A percentile compares a stretch with the other conserved stretches of the same genome.
phyloP scores from a whole-genome alignment of 2,329 filamentous ascomycete genomes.

The Pseudogymnoascus sp. region DNA sequence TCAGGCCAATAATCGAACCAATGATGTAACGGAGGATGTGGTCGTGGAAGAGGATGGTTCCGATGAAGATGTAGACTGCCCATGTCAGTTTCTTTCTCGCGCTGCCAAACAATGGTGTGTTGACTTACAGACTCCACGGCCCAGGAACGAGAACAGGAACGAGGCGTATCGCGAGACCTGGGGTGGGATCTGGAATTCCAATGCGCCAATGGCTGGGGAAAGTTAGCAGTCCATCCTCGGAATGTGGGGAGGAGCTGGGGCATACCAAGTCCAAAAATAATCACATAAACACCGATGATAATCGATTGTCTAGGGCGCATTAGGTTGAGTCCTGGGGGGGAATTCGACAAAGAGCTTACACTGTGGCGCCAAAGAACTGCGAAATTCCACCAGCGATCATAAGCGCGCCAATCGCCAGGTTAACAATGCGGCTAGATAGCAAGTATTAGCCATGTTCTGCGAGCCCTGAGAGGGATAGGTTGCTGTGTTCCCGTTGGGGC shows the following conservation, averaged over 20 bases:
- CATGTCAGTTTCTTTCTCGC: conserved; percentile 16
- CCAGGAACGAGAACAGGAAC: conserved; percentile 96
- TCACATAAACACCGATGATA: conserved; percentile 78
- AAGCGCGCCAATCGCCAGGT: conserved; percentile 76
- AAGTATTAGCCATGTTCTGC: conserved; percentile 23
- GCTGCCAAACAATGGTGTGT: neutral
- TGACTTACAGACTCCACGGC: conserved; percentile 79
- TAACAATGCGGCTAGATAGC: conserved; percentile 73
- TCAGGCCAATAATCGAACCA: conserved; percentile 66
- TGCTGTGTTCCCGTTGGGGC: conserved; percentile 13
- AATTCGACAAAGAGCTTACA: neutral
- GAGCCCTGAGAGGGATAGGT: conserved; percentile 6
- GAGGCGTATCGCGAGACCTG: conserved; percentile 89
- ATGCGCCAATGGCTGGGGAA: neutral
- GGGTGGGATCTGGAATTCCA: conserved; percentile 90
- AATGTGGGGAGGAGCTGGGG: conserved; percentile 8
- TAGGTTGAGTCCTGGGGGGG: neutral
- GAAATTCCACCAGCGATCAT: conserved; percentile 79
- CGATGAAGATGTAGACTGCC: conserved; percentile 91
- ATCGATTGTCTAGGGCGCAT: conserved; percentile 49
- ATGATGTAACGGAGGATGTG: conserved; percentile 61
- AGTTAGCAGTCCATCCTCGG: neutral
- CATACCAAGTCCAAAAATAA: conserved; percentile 80
- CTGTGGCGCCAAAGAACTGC: conserved; percentile 52
- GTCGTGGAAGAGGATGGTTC: conserved; percentile 69